A percentile compares a stretch with the other conserved stretches of the same genome.
These are phyloP conservation scores for Entonaema liquescens DNA, from an alignment of 495 filamentous ascomycete genomes.

Conservation along the genomic window DNA sequence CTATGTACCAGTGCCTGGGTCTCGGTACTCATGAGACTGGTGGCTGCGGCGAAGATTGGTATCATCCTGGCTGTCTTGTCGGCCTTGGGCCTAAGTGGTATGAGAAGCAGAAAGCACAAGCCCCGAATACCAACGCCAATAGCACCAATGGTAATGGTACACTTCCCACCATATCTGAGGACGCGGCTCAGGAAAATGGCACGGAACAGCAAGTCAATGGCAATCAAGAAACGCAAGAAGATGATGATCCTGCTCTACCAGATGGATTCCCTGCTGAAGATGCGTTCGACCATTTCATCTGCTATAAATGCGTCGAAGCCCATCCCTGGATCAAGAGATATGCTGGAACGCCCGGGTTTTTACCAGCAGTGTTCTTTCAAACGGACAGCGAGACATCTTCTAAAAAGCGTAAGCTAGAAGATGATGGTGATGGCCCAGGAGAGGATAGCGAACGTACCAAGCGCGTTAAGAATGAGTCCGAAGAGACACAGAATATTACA, in stretches of 20 bases:
- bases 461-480: slow-evolving; percentile 60
- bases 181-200: slow-evolving; percentile 30
- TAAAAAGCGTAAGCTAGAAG: slow-evolving; percentile 83
- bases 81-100: slow-evolving; percentile 72
- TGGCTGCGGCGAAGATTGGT: slow-evolving; percentile 99
- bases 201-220: slow-evolving; percentile 36
- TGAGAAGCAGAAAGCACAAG: slow-evolving; percentile 40
- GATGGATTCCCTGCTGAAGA: slow-evolving; percentile 89
- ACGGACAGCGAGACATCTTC: slow-evolving; percentile 31
- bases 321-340: slow-evolving; percentile 94
- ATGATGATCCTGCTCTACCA: slow-evolving; percentile 67
- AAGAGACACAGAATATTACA: slow-evolving; percentile 23
- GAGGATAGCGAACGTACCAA: slow-evolving; percentile 61
- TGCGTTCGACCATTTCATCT: slow-evolving; percentile 87
- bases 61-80: slow-evolving; percentile 93
- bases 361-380: slow-evolving; percentile 68
- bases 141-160: slow-evolving; percentile 26
- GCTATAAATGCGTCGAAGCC: slow-evolving; percentile 90
- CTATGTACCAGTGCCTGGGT: slow-evolving; percentile 98
- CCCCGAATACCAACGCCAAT: slow-evolving; percentile 30
- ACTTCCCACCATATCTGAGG: slow-evolving; percentile 54
- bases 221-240: slow-evolving; percentile 40
- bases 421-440: slow-evolving; percentile 61
- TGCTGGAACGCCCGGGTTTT: slow-evolving; percentile 82
- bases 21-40: slow-evolving; percentile 80